Percentiles rank a stretch among this genome's conserved stretches.
Evolutionary conservation across 257 asterid genomes (phyloP).

Genomic region (Penstemon barbatus): DNA sequence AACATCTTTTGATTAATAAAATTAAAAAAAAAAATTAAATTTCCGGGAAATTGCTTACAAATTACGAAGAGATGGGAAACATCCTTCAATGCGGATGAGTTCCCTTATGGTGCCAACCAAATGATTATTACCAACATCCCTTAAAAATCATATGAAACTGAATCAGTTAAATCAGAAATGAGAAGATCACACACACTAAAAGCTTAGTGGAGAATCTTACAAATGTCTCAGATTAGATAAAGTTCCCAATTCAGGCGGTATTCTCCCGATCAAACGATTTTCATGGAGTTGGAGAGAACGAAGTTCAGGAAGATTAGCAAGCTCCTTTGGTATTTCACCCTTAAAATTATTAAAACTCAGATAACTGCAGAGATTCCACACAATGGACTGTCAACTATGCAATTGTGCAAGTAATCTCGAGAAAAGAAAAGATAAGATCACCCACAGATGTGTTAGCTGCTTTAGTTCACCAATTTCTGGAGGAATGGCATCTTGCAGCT

Average conservation of each 20-base stretch:
- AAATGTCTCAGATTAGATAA: constrained; percentile 78
- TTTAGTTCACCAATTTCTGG: constrained; percentile 95
- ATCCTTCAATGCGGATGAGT: constrained; percentile 91
- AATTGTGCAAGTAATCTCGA: background rate
- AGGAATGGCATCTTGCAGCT: constrained; percentile 94
- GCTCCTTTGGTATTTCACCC: constrained; percentile 97
- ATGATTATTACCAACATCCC: constrained; percentile 96
- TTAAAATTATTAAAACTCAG: constrained; percentile 91
- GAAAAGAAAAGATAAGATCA: constrained; percentile 30
- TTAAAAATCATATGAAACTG: constrained; percentile 25
- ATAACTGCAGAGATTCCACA: constrained; percentile 57
- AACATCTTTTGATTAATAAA: constrained; percentile 16
- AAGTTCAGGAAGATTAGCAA: constrained; percentile 92
- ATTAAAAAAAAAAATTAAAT: constrained; percentile 13
- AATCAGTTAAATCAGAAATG: constrained; percentile 20
- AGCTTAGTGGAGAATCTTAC: constrained; percentile 42
- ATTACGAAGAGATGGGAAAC: constrained; percentile 95
- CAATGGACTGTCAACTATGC: constrained; percentile 9
- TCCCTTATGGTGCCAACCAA: constrained; percentile 94
- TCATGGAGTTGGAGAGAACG: constrained; percentile 93
- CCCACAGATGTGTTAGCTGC: constrained; percentile 96
- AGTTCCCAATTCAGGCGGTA: constrained; percentile 94
- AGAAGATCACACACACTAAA: constrained; percentile 12
- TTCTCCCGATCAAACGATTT: constrained; percentile 82
- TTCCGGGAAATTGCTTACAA: constrained; percentile 50